Evolutionary conservation across 257 asterid species (phyloP), one percentile per base, ranked within the genome.

Genomic region (Anisodus tanguticus): DNA sequence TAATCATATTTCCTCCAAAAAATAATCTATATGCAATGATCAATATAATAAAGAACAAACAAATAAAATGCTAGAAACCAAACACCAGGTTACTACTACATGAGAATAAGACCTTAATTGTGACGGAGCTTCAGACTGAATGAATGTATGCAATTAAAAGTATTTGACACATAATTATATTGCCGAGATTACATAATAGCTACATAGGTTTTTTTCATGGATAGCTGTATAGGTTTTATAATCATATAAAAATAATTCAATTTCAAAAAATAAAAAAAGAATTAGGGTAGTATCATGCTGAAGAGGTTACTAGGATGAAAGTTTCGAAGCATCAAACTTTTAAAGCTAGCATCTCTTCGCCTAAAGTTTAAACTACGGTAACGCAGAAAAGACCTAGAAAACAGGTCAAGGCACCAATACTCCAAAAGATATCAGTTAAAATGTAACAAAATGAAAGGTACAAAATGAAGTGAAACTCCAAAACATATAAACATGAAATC

Each of bases 401-500:
- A 71, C 9, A 49, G 58, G 37, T 45, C 80, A 71, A n/a, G 80
- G 58, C n/a, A 72, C n/a, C 60, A 72, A 19, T 19, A 49, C 47
- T 35, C 43, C 47, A 66, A 66, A 71, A 10, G 43, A 72, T 72
- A 49, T 10, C 41, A 72, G 43, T 47, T 22, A 72, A 72, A 37
- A 68, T 39, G 13, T 68, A 9, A 47, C 80, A 47, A 72, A 47
- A 13, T 72, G 10, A 19, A 10, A 47, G 41, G 41, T 72, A 49
- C 16, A 72, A 72, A 45, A 47, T 19, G 41, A 45, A 19, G 43
- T 10, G 80, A 19, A 71, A 11, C 19, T 47, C 79, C 39, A 71
- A 71, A 69, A 71, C 58, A 45, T 71, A 71, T 71, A 71, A 72
- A 19, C 43, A 72, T 19, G 60, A 72, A 72, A 47, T 47, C 58